phyloP scores from a whole-genome alignment of 306 rosid genomes.

The Vigna radiata region DNA sequence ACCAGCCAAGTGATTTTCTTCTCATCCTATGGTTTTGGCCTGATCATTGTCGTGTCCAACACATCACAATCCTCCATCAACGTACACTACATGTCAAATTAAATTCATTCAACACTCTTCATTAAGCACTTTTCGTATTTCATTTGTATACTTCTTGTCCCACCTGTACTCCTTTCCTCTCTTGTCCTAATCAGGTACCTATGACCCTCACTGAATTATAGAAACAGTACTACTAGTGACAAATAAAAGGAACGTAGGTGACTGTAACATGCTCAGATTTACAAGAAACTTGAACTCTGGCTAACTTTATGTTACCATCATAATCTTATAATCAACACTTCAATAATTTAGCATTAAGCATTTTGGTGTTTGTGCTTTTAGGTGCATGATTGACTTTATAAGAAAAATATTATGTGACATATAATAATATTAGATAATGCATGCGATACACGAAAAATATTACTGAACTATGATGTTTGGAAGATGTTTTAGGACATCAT shows the following conservation, averaged over 20 bases:
- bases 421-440: conserved; percentile 28
- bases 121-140: not conserved
- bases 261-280: not conserved
- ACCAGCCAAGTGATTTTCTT: conserved; percentile 28
- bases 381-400: conserved; percentile 37
- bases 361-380: conserved; percentile 11
- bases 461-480: conserved; percentile 19
- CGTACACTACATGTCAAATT: conserved; percentile 7
- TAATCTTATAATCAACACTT: not conserved
- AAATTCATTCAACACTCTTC: not conserved
- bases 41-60: conserved; percentile 12
- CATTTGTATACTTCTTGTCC: conserved; percentile 7
- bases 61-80: conserved; percentile 1
- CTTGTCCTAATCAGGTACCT: not conserved
- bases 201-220: not conserved
- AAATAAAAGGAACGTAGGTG: not conserved
- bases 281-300: not conserved
- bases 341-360: conserved; percentile 21
- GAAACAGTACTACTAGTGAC: not conserved
- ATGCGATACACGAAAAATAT: not conserved
- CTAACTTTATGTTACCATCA: not conserved
- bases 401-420: not conserved
- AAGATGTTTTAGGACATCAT: not conserved
- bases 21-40: conserved; percentile 1
- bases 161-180: not conserved